Evolutionary conservation across 2,329 filamentous ascomycete genomes (phyloP).

Genomic region (Talaromyces atroroseus): DNA sequence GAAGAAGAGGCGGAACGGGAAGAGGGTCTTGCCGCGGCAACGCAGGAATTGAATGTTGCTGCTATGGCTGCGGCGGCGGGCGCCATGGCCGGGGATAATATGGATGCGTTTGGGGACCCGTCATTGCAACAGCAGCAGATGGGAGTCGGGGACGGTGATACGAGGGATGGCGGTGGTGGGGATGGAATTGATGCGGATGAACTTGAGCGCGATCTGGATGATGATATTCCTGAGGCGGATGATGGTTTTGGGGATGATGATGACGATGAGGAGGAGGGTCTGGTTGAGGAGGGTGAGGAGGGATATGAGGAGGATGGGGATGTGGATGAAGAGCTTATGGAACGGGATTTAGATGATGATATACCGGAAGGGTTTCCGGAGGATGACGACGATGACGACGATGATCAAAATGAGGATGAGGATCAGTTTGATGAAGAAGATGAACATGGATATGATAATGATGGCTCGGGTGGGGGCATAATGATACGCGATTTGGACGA

Average conservation of each 20-base stretch:
- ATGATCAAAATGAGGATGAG: conserved; percentile 39
- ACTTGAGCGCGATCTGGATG: conserved; percentile 41
- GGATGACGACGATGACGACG: conserved; percentile 40
- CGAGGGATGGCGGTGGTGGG: conserved; percentile 41
- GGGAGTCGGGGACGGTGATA: conserved; percentile 42
- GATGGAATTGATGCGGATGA: conserved; percentile 35
- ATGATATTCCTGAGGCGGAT: conserved; percentile 43
- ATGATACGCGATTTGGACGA: conserved; percentile 68
- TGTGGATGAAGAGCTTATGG: conserved; percentile 44
- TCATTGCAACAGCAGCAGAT: conserved; percentile 3
- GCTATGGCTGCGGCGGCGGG: conserved; percentile 52
- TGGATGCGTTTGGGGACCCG: conserved; percentile 58
- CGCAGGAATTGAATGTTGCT: conserved; percentile 66
- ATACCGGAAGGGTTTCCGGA: conserved; percentile 58
- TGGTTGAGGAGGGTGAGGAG: conserved; percentile 40
- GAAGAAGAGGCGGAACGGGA: conserved; percentile 86
- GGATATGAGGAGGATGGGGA: conserved; percentile 51
- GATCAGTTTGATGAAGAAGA: conserved; percentile 30
- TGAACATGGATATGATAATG: conserved; percentile 47
- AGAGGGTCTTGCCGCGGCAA: conserved; percentile 71
- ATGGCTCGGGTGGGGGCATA: conserved; percentile 57
- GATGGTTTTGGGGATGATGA: conserved; percentile 44
- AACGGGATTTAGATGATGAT: conserved; percentile 65
- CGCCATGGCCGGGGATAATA: conserved; percentile 38
- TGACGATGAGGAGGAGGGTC: conserved; percentile 32